A percentile compares a stretch with the other conserved stretches of the same genome.
Conservation (phyloP, 371 early-diverging fungal genomes). For the Dentiscutata heterogama region DNA sequence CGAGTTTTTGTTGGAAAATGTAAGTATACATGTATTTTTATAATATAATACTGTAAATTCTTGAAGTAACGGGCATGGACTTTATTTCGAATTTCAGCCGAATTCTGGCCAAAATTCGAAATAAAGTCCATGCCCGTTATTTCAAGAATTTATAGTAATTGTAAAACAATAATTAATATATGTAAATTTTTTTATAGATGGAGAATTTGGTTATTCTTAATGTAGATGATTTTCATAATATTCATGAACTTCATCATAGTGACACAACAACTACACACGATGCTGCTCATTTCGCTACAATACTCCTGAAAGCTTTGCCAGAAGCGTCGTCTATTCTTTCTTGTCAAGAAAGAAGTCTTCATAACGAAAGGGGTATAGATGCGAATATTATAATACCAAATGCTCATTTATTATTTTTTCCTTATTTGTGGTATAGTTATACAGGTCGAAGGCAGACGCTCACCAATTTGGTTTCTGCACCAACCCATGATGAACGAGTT, state of each 20-base stretch:
- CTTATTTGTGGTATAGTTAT: neutral
- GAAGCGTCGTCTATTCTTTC: neutral
- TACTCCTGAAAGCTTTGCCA: neutral
- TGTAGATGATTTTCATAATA: slow-evolving; percentile 17
- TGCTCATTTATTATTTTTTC: neutral
- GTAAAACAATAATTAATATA: no score
- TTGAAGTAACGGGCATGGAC: no score
- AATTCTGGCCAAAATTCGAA: no score
- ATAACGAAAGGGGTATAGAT: neutral
- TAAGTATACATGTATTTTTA: neutral
- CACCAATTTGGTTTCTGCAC: no score
- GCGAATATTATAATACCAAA: neutral
- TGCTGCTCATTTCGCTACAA: neutral
- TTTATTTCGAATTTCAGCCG: no score
- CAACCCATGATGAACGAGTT: slow-evolving; percentile 10
- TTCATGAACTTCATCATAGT: neutral
- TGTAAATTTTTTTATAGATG: neutral
- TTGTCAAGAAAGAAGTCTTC: neutral
- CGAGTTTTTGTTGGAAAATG: neutral
- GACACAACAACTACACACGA: neutral
- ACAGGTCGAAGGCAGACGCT: neutral
- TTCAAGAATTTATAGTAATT: no score
- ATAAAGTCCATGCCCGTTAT: no score
- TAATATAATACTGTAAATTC: no score
- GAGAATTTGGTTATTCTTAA: neutral